These are phyloP conservation scores for Epichloe amarillans DNA, from an alignment of 2,329 filamentous ascomycete species.

Conservation along the genomic window DNA sequence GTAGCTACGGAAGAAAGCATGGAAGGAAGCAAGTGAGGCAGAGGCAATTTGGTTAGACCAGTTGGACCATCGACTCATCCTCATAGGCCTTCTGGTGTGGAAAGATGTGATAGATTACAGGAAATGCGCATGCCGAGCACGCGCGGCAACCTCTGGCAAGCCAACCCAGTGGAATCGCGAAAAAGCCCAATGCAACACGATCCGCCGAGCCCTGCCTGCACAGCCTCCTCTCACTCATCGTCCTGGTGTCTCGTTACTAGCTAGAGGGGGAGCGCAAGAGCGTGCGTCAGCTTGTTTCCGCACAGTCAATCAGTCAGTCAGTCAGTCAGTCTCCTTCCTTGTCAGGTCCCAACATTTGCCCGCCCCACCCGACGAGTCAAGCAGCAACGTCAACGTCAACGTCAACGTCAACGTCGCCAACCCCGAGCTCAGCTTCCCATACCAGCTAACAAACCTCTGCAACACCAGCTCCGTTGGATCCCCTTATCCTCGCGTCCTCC, in stretches of 20 bases:
- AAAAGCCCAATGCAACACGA: not conserved
- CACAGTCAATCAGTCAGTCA: no score
- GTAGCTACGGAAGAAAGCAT: not conserved
- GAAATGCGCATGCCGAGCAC: not conserved
- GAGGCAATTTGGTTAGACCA: not conserved
- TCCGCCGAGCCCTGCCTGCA: not conserved
- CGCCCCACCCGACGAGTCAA: constrained; percentile 6
- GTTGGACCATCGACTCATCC: not conserved
- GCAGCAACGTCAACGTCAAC: not conserved
- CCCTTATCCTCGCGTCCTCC: not conserved
- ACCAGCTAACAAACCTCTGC: constrained; percentile 5
- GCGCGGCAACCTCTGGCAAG: not conserved
- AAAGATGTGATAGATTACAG: not conserved
- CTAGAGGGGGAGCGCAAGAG: not conserved
- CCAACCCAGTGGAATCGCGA: not conserved
- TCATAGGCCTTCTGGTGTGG: not conserved
- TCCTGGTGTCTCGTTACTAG: not conserved
- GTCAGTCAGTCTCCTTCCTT: not conserved
- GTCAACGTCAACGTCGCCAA: constrained; percentile 8
- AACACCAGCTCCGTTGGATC: not conserved
- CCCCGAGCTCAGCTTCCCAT: constrained; percentile 7
- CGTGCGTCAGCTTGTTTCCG: not conserved
- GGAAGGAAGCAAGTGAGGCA: not conserved
- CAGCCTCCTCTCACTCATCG: not conserved
- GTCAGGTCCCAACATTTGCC: not conserved